Evolutionary conservation across 176 grass and related monocot species (phyloP).

Genomic region (Triticum monococcum): DNA sequence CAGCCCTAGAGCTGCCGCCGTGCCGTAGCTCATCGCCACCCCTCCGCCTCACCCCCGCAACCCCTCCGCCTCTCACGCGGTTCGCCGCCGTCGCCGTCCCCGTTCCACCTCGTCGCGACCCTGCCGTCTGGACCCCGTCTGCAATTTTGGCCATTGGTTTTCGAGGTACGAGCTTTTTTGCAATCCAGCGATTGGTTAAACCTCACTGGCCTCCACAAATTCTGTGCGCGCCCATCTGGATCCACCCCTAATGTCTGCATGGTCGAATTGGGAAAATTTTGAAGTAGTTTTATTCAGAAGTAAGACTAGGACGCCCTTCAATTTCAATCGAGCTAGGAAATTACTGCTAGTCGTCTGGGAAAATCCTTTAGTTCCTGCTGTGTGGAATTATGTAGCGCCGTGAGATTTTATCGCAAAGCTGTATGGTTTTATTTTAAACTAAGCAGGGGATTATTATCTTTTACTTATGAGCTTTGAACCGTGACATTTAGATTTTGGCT

Average conservation of each 20-base stretch:
- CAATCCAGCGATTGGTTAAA: slow-evolving; percentile 7
- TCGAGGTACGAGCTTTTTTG: not conserved
- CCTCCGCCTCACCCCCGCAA: not conserved
- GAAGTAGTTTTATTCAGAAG: not conserved
- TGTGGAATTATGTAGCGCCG: not conserved
- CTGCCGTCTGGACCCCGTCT: not conserved
- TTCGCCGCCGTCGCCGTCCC: not conserved
- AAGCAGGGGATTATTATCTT: not conserved
- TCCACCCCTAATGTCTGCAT: not conserved
- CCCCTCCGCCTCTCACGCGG: not conserved
- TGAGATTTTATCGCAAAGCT: not conserved
- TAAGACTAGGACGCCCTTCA: not conserved
- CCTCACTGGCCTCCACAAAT: slow-evolving; percentile 5
- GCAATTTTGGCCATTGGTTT: slow-evolving; percentile 15
- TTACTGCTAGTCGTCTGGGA: not conserved
- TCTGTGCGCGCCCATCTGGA: not conserved
- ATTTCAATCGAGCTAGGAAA: slow-evolving; percentile 11
- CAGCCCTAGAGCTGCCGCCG: slow-evolving; percentile 14
- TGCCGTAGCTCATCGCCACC: not conserved
- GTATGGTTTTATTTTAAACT: not conserved
- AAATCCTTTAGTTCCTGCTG: not conserved
- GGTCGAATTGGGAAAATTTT: not conserved
- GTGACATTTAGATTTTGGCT: not conserved
- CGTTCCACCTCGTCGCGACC: not conserved
- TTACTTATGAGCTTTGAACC: not conserved